A percentile compares a stretch with the other conserved stretches of the same genome.
Conservation (phyloP, 306 rosid species). For the Coriaria nepalensis region DNA sequence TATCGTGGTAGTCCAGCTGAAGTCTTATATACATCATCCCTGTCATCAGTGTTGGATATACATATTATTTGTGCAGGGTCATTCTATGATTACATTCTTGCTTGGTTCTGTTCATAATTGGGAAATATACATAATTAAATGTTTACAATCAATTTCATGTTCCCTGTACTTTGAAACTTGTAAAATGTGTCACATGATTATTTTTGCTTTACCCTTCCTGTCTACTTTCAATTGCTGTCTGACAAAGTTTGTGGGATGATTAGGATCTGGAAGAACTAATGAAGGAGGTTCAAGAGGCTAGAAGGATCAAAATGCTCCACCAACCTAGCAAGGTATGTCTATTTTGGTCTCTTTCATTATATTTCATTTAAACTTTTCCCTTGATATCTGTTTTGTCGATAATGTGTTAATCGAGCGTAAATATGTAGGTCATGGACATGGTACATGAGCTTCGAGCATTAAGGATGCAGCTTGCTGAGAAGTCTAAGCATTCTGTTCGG, state of each 20-base stretch:
- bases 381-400: not conserved
- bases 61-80: too few species aligned
- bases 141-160: not conserved
- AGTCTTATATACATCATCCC: too few species aligned
- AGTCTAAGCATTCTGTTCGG: slow-evolving; percentile 59
- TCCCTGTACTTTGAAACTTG: not conserved
- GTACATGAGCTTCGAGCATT: slow-evolving; percentile 83
- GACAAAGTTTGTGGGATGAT: slow-evolving; percentile 17
- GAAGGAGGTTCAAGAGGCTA: slow-evolving; percentile 97
- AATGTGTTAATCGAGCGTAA: slow-evolving; percentile 3
- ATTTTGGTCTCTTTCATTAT: slow-evolving; percentile 7
- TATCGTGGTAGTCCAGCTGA: too few species aligned
- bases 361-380: not conserved
- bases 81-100: too few species aligned
- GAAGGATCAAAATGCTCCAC: slow-evolving; percentile 89
- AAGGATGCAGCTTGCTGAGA: slow-evolving; percentile 71
- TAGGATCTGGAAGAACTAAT: slow-evolving; percentile 81
- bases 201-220: not conserved
- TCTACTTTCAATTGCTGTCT: slow-evolving; percentile 6
- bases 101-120: too few species aligned
- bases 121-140: too few species aligned
- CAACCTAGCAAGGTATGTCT: slow-evolving; percentile 78
- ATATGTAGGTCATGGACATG: slow-evolving; percentile 87
- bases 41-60: too few species aligned
- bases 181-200: not conserved